phyloP scores from a whole-genome alignment of 1,284 basidiomycete species.

The Schizophyllum amplum region DNA sequence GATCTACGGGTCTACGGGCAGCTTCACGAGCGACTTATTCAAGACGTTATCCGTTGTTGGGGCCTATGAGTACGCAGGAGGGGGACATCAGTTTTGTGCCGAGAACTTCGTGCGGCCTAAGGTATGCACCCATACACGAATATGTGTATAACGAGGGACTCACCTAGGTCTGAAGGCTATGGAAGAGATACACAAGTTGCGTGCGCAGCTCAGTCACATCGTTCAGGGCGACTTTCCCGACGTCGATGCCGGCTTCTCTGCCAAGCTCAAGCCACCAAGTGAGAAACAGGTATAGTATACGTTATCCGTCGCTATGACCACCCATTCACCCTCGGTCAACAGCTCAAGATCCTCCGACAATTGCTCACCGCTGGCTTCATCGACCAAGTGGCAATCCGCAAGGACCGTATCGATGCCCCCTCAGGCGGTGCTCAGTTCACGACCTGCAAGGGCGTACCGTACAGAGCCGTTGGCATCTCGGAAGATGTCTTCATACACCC shows the following conservation, averaged over 20 bases:
- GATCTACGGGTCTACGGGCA: constrained; percentile 77
- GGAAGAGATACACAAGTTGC: constrained; percentile 99
- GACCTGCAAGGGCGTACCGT: constrained; percentile 76
- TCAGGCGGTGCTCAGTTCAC: constrained; percentile 54
- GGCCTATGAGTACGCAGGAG: constrained; percentile 90
- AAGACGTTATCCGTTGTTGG: constrained; percentile 87
- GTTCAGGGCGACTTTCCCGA: constrained; percentile 66
- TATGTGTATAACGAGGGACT: neutral
- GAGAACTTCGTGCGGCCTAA: constrained; percentile 91
- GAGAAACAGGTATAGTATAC: constrained; percentile 56
- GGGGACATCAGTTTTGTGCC: constrained; percentile 73
- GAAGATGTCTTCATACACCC: constrained; percentile 95
- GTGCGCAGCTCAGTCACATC: constrained; percentile 82
- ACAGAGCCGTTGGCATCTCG: constrained; percentile 73
- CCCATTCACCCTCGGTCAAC: constrained; percentile 9
- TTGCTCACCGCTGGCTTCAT: constrained; percentile 88
- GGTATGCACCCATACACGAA: constrained; percentile 31
- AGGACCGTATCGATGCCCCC: constrained; percentile 61
- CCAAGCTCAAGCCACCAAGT: constrained; percentile 63
- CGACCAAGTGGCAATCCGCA: constrained; percentile 92
- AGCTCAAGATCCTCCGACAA: constrained; percentile 91
- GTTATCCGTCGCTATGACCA: neutral
- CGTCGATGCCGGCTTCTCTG: constrained; percentile 47
- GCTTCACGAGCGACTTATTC: constrained; percentile 84
- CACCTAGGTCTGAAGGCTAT: constrained; percentile 59